Percentiles rank a stretch among this genome's conserved stretches.
Evolutionary conservation across 148 eudicot genomes (phyloP).

Genomic region (Cornus florida): DNA sequence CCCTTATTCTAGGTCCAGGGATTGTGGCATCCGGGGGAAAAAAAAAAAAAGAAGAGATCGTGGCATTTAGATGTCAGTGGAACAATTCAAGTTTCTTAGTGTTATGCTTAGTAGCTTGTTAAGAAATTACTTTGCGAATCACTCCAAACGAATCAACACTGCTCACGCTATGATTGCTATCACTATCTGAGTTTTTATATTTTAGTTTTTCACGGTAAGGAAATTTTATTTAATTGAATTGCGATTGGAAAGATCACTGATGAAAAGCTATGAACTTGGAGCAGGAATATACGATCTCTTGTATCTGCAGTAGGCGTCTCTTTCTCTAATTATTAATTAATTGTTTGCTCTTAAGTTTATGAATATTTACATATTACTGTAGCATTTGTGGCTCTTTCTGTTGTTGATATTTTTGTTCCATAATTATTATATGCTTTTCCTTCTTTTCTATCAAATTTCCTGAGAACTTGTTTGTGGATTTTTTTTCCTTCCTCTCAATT

Average conservation of each 20-base stretch:
- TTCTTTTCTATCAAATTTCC: background rate
- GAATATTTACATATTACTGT: background rate
- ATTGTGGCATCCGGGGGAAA: background rate
- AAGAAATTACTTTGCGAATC: background rate
- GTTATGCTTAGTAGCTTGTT: conserved; percentile 1
- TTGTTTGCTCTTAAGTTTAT: background rate
- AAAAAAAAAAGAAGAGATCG: background rate
- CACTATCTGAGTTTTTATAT: background rate
- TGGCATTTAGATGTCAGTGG: background rate
- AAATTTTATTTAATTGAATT: background rate
- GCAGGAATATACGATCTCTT: background rate
- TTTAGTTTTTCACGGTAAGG: background rate
- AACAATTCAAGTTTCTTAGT: background rate
- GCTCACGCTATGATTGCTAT: background rate
- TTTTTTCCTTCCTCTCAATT: background rate
- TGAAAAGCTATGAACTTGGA: background rate
- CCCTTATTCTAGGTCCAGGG: background rate
- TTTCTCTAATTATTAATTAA: background rate
- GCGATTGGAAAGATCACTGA: background rate
- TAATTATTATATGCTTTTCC: background rate
- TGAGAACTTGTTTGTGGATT: background rate
- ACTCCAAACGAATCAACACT: too few relatives aligned
- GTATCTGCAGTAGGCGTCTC: background rate
- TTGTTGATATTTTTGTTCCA: background rate
- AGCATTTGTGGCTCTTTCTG: background rate